These are phyloP conservation scores for Baudoinia panamericana DNA, from an alignment of 495 filamentous ascomycete genomes.

Conservation along the genomic window DNA sequence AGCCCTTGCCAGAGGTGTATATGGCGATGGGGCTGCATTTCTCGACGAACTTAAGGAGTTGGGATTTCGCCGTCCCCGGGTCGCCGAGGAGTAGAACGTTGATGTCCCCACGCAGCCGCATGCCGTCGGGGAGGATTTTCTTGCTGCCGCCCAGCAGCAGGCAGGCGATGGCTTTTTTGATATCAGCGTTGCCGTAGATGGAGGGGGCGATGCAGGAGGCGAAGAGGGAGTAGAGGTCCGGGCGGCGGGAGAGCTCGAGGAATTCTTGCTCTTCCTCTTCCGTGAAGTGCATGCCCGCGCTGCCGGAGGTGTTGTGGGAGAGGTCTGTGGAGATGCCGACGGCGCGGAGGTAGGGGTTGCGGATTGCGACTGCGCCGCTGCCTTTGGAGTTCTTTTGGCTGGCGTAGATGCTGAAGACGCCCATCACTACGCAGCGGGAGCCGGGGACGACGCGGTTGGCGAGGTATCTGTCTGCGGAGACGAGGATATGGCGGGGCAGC, in stretches of 20 bases:
- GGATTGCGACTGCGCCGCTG: conserved; percentile 64
- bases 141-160: conserved; percentile 91
- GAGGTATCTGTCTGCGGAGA: conserved; percentile 89
- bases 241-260: conserved; percentile 75
- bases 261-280: conserved; percentile 98
- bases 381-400: conserved; percentile 64
- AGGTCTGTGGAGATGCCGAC: conserved; percentile 84
- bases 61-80: conserved; percentile 96
- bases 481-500: conserved; percentile 82
- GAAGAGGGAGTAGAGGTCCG: conserved; percentile 83
- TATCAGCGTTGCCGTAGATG: conserved; percentile 91
- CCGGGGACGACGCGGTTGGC: conserved; percentile 94
- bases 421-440: conserved; percentile 87
- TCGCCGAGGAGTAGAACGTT: conserved; percentile 96
- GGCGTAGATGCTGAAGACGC: conserved; percentile 96
- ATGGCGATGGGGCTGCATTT: conserved; percentile 95
- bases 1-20: conserved; percentile 98
- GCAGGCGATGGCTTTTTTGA: conserved; percentile 98
- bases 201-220: conserved; percentile 90
- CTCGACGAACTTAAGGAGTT: conserved; percentile 93
- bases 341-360: conserved; percentile 91
- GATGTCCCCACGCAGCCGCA: conserved; percentile 96
- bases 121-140: conserved; percentile 96
- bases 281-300: conserved; percentile 54
- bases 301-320: conserved; percentile 80